Evolutionary conservation across 352 stramenopile genomes (phyloP), one percentile per base, ranked within the genome.

Genomic region (Globisporangium apiculatum): DNA sequence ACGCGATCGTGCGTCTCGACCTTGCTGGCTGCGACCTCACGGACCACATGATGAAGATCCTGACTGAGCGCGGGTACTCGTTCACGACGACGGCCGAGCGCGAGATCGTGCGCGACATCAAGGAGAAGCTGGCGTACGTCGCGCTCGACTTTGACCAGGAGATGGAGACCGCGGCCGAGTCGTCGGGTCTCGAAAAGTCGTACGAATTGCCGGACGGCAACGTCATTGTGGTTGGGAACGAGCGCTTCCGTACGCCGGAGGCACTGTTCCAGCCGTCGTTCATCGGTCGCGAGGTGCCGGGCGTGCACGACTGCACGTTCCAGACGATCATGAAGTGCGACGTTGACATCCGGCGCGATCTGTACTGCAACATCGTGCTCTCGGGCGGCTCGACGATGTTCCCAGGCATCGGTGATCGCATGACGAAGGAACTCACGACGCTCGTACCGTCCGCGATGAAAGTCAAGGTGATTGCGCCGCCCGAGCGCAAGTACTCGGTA

Each of bases 131-230:
- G 18, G 96, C 87, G 53, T 99, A 98, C 75, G 72, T 98, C 6
- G 91, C 94, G 10, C 71, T 96, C 42, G 88, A 98, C 71, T 98
- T 95, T 56, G 90, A 98, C 66, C 64, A 88, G 56, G 94, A 98
- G 72, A 90, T 97, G 77, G 92, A 97, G 74, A 97, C 79, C 55
- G 89, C 92, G 7, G 53, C 65, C 7, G 68, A 82, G 31, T 77
- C 76, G 14, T 82, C 75, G 37, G 69, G 60, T 12, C 70, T 98
- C 42, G 95, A 99, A 62, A 98, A 98, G 79, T 85, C 66, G 2
- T 99, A 98, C 75, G 95, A 98, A 65, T 79, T 99, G 49, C 96
- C 96, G 17, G 95, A 99, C 72, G 95, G 95, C 45, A 98, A 98
- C 73, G 95, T 98, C 31, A 98, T 99, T 69, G 94, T 97, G 43